Evolutionary conservation across 441 rosid species (phyloP).

Genomic region (Erodium texanum): DNA sequence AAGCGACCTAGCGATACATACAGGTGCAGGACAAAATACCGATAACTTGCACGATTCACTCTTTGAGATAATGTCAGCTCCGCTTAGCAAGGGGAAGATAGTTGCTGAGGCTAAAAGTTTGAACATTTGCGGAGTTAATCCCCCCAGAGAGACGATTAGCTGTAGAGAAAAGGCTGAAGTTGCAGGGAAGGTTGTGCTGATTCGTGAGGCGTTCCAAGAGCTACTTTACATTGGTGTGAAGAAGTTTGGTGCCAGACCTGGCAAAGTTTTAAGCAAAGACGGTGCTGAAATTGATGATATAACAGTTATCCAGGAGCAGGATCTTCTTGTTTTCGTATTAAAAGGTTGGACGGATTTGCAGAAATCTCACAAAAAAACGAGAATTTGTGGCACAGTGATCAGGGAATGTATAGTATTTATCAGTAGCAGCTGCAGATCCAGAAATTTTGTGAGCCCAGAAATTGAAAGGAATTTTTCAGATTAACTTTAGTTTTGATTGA

Average conservation of each 20-base stretch:
- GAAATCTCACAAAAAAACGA: too few species aligned
- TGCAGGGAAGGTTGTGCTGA: slow-evolving; percentile 9
- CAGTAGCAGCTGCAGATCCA: too few species aligned
- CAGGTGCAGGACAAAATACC: slow-evolving; percentile 24
- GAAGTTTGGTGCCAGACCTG: background rate
- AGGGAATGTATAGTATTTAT: too few species aligned
- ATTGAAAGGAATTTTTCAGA: too few species aligned
- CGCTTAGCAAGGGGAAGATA: slow-evolving; percentile 8
- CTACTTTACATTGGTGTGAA: background rate
- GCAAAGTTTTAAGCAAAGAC: background rate
- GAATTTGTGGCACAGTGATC: too few species aligned
- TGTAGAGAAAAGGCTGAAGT: too few species aligned
- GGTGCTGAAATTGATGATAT: background rate
- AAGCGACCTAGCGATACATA: slow-evolving; percentile 22
- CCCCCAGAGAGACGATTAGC: too few species aligned
- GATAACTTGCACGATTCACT: background rate
- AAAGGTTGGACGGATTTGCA: too few species aligned
- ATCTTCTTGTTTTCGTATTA: too few species aligned
- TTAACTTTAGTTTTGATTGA: too few species aligned
- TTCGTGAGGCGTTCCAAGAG: background rate
- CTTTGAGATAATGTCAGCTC: background rate
- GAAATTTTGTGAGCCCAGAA: too few species aligned
- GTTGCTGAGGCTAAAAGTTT: background rate
- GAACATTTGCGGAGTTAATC: slow-evolving; percentile 24
- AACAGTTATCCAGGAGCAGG: too few species aligned